Evolutionary conservation across 805 yeast genomes (phyloP), one percentile per base, ranked within the genome.

Genomic region (Saturnispora zaruensis): DNA sequence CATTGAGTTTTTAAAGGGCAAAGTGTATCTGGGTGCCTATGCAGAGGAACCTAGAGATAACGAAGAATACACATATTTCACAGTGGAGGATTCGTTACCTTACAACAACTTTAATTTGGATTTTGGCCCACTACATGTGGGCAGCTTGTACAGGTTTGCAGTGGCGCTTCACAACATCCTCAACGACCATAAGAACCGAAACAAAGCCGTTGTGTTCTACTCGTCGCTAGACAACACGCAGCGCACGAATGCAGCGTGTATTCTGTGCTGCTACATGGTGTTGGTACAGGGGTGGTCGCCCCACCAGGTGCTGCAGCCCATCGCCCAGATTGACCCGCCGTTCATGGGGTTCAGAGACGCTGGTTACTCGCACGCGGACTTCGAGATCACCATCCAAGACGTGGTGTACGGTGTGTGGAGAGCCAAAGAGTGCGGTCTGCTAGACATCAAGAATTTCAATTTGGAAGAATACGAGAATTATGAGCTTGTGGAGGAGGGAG

Each of bases 211-310:
- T 20, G 95, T 91, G 3, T 84, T 91, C 59, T 93, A 87, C 66
- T 87, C 96, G 13, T 75, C 89, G 1, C 81, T 91, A 0, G 81
- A 86, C 30, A 79, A 96, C 1, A 81, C 84, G 54, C 83, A 83
- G 56, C 70, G 99, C 59, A 82, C 97, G 6, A 93, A 93, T 62
- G 95, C 98, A 16, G 97, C 98, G 4, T 89, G 98, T 66, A 72
- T 93, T 54, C 72, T 93, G 46, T 87, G 96, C 56, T 88, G 97
- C 61, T 93, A 93, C 67, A 89, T 93, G 97, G 77, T 93, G 1
- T 69, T 93, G 49, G 91, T 93, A 16, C 99, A 93, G 64, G 83
- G 88, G 13, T 93, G 99, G 99, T 88, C 97, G 1, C 99, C 99
- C 0, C 99, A 93, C 66, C 93, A 93, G 66, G 99, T 90, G 0